Evolutionary conservation across 2,329 filamentous ascomycete species (phyloP).

Genomic region (Claviceps sp.): DNA sequence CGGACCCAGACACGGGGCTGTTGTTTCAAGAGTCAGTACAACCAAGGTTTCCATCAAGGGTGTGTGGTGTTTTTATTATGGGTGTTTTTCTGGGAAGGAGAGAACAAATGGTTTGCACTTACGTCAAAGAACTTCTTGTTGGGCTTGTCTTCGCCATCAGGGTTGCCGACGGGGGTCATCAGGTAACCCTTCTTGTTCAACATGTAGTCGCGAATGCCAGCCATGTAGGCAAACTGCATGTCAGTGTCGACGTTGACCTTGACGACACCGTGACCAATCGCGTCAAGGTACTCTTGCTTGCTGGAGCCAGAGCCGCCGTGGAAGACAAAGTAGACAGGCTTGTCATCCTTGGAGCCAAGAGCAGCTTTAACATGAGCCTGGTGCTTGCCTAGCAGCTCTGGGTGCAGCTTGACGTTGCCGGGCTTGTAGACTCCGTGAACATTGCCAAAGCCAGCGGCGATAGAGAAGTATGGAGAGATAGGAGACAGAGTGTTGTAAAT

Average conservation of each 20-base stretch:
- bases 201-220: slow-evolving; percentile 89
- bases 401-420: slow-evolving; percentile 92
- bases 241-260: slow-evolving; percentile 99
- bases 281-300: slow-evolving; percentile 81
- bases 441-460: slow-evolving; percentile 96
- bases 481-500: slow-evolving; percentile 77
- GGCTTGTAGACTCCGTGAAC: slow-evolving; percentile 99
- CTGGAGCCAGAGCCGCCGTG: slow-evolving; percentile 89
- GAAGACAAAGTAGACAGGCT: slow-evolving; percentile 99
- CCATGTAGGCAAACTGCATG: slow-evolving; percentile 87
- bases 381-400: slow-evolving; percentile 93
- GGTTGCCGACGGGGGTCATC: slow-evolving; percentile 77
- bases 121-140: slow-evolving; percentile 91
- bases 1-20: slow-evolving; percentile 89
- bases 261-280: slow-evolving; percentile 87
- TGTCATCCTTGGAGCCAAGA: slow-evolving; percentile 56
- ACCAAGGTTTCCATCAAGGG: neutral
- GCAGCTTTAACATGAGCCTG: slow-evolving; percentile 82
- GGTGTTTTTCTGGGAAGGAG: neutral
- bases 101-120: slow-evolving; percentile 9
- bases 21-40: neutral
- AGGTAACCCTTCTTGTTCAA: slow-evolving; percentile 93
- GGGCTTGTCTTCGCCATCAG: slow-evolving; percentile 90
- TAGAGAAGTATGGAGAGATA: slow-evolving; percentile 94
- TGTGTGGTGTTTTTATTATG: neutral